Evolutionary conservation across 331 rosid genomes (phyloP), one percentile per base, ranked within the genome.

Genomic region (Cucumis variabilis): DNA sequence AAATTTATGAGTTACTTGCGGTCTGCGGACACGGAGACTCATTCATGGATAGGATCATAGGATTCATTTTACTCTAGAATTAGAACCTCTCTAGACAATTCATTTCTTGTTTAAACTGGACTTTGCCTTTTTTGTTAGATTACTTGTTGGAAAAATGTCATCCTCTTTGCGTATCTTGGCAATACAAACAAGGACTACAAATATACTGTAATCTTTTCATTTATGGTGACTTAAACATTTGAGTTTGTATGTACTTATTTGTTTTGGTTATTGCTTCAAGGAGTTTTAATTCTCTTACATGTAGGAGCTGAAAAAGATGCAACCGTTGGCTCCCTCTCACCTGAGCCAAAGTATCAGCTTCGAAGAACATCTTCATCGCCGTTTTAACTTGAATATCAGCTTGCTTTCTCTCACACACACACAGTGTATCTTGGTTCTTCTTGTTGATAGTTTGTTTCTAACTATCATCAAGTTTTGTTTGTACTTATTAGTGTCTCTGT

Each of bases 311-410:
- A 94, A 93, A 90, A 91, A 93, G 81, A 88, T 92, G 90, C 81
- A 93, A 90, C 92, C 95, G 0, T 48, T 76, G 80, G 90, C 88
- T 14, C 95, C 96, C n/a, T 91, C n/a, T 91, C 93, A 66, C 95
- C 96, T 0, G 96, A 95, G 90, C 98, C 99, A 0, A 92, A 90
- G 94, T 92, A 92, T 86, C 98, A 95, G 93, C 96, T 96, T 84
- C 96, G 99, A 11, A 93, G 99, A 90, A 93, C 94, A 10, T 12
- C 95, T 21, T 96, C 99, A 2, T 93, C 99, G 7, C 88, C 91
- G 17, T 91, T 96, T 82, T 96, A 91, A 96, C 51, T 30, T 73
- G 84, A 60, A 89, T 87, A 87, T 84, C 41, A 25, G 83, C 68
- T 84, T 33, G 68, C 68, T 80, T 48, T 80, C 68, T 55, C 68